Conservation (phyloP, 202 grass and related monocot species). For the Carex arenaria region DNA sequence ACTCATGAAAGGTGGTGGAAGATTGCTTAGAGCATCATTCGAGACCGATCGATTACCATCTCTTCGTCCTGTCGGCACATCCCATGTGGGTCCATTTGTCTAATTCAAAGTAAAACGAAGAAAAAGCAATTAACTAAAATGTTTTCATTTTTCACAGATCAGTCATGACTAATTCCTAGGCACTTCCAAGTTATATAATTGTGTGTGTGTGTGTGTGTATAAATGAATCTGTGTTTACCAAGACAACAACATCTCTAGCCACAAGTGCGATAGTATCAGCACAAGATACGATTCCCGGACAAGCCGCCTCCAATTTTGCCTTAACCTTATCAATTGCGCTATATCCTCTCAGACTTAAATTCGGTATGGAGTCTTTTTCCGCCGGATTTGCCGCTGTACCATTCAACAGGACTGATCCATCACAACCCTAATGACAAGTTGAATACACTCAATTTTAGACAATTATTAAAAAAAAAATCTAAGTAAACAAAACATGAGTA, state of each 20-base stretch:
- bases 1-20: constrained; percentile 46
- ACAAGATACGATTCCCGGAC: constrained; percentile 80
- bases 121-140: background rate
- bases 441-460: background rate
- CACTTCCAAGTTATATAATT: background rate
- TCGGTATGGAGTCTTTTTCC: constrained; percentile 56
- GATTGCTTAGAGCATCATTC: constrained; percentile 42
- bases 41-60: constrained; percentile 53
- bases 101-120: constrained; percentile 26
- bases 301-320: constrained; percentile 59
- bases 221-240: constrained; percentile 44
- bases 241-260: constrained; percentile 67
- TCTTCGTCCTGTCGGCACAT: constrained; percentile 63
- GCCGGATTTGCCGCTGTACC: constrained; percentile 29
- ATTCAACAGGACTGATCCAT: constrained; percentile 71
- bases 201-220: background rate
- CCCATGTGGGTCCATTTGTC: constrained; percentile 73
- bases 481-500: background rate
- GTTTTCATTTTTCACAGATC: background rate
- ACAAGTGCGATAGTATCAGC: constrained; percentile 73
- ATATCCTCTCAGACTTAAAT: constrained; percentile 57
- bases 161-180: background rate
- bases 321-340: constrained; percentile 62
- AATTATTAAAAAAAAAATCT: background rate
- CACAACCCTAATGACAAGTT: constrained; percentile 53